phyloP scores from a whole-genome alignment of 2,329 filamentous ascomycete species.

The Hirsutella thompsonii region DNA sequence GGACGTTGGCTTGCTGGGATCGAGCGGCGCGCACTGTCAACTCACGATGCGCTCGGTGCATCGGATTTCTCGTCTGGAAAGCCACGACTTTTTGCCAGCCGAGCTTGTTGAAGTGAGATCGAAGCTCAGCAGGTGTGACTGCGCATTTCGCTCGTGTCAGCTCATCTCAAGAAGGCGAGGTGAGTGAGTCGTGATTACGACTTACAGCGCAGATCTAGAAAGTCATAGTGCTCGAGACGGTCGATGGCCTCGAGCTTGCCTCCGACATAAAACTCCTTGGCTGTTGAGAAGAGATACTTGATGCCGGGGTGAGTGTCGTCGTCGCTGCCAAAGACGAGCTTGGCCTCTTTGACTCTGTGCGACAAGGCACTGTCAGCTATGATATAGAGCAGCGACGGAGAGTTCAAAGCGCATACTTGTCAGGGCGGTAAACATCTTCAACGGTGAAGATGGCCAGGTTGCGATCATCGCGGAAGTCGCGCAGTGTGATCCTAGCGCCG shows the following conservation, averaged over 20 bases:
- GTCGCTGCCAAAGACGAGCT: conserved; percentile 85
- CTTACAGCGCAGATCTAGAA: conserved; percentile 87
- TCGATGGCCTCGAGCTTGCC: conserved; percentile 94
- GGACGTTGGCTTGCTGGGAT: conserved; percentile 91
- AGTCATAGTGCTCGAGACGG: conserved; percentile 96
- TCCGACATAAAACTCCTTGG: conserved; percentile 83
- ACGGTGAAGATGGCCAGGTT: conserved; percentile 93
- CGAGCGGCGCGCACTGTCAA: conserved; percentile 94
- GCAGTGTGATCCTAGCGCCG: conserved; percentile 72
- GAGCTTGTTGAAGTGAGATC: conserved; percentile 97
- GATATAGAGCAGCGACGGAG: background rate
- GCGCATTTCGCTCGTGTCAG: conserved; percentile 4
- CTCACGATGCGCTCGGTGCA: conserved; percentile 98
- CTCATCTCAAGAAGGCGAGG: background rate
- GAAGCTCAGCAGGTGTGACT: conserved; percentile 90
- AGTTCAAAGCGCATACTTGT: conserved; percentile 59
- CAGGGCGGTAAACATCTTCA: conserved; percentile 86
- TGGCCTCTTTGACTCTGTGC: conserved; percentile 68
- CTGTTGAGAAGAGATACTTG: conserved; percentile 72
- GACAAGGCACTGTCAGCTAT: background rate
- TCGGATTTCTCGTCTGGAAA: conserved; percentile 98
- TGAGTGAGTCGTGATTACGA: conserved; percentile 3
- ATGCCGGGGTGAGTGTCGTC: conserved; percentile 86
- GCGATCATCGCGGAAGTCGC: conserved; percentile 91
- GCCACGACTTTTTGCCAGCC: conserved; percentile 96